Percentiles rank a stretch among this genome's conserved stretches.
These are phyloP conservation scores for Deinandra increscens DNA, from an alignment of 129 eudicot genomes.

Conservation along the genomic window DNA sequence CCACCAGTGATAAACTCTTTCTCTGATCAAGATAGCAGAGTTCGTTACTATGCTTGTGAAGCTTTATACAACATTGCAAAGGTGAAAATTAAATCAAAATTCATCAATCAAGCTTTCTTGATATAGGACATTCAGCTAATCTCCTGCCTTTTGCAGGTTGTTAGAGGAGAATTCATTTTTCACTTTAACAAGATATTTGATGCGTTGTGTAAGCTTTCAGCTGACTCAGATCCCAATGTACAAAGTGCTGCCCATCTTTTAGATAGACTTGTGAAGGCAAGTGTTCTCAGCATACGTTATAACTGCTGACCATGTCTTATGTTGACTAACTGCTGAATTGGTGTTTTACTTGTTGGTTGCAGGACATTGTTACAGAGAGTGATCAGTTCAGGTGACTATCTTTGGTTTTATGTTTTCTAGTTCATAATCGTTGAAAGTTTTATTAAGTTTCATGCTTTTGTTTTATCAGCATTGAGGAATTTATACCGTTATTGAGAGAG, in stretches of 20 bases:
- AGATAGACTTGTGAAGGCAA: constrained; percentile 92
- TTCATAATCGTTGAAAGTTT: neutral
- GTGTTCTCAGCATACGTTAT: constrained; percentile 2
- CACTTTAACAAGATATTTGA: constrained; percentile 95
- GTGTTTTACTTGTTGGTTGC: constrained; percentile 34
- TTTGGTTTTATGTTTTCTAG: constrained; percentile 14
- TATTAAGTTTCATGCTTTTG: constrained; percentile 6
- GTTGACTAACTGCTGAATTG: constrained; percentile 20
- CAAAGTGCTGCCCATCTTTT: constrained; percentile 99
- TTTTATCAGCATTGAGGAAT: constrained; percentile 86
- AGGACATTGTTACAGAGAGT: constrained; percentile 96
- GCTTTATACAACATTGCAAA: constrained; percentile 98
- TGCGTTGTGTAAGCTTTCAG: constrained; percentile 95
- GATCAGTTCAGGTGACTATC: constrained; percentile 81
- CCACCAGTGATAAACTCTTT: constrained; percentile 93
- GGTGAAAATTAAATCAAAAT: constrained; percentile 43
- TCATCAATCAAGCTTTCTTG: constrained; percentile 10
- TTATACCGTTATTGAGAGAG: constrained; percentile 94
- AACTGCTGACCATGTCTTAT: constrained; percentile 6
- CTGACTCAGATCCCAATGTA: constrained; percentile 97
- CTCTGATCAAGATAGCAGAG: constrained; percentile 91
- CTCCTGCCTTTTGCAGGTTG: constrained; percentile 64
- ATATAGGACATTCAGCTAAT: constrained; percentile 23
- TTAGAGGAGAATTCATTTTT: constrained; percentile 89
- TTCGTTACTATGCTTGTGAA: constrained; percentile 98